Percentiles rank a stretch among this genome's conserved stretches.
These are phyloP conservation scores for Aurantiochytrium sp. DNA, from an alignment of 108 stramenopile genomes.

Conservation along the genomic window DNA sequence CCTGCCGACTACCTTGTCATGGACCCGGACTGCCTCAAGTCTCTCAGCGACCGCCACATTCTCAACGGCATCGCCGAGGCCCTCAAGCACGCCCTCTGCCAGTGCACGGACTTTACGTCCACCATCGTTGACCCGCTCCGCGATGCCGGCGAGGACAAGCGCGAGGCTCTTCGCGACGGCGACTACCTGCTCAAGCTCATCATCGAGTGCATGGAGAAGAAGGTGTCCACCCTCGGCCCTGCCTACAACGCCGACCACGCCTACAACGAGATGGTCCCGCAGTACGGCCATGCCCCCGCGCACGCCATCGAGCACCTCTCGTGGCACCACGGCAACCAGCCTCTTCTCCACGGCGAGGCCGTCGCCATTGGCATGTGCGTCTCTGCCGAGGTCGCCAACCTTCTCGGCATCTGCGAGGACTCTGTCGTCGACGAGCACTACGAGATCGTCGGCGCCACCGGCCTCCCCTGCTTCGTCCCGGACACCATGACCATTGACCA, in stretches of 20 bases:
- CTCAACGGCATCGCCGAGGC: slow-evolving; percentile 42
- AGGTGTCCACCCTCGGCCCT: slow-evolving; percentile 31
- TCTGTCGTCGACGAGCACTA: slow-evolving; percentile 28
- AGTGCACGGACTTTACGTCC: slow-evolving; percentile 19
- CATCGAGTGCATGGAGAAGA: slow-evolving; percentile 31
- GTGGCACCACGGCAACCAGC: slow-evolving; percentile 4
- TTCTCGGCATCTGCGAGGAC: slow-evolving; percentile 27
- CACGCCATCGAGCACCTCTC: slow-evolving; percentile 42
- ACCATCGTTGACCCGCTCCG: slow-evolving; percentile 25
- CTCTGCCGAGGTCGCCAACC: slow-evolving; percentile 26
- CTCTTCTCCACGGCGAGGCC: slow-evolving; percentile 37
- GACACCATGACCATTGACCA: not conserved
- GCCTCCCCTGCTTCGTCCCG: slow-evolving; percentile 27
- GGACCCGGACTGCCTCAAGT: slow-evolving; percentile 31
- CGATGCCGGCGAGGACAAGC: not conserved
- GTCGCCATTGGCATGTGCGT: slow-evolving; percentile 43
- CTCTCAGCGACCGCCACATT: slow-evolving; percentile 28
- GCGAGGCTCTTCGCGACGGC: not conserved
- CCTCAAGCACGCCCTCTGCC: slow-evolving; percentile 36
- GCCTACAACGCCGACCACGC: slow-evolving; percentile 28
- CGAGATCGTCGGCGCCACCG: slow-evolving; percentile 14
- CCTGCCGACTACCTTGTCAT: slow-evolving; percentile 34
- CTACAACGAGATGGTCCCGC: slow-evolving; percentile 38
- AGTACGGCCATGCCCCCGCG: slow-evolving; percentile 38
- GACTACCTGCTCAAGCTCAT: slow-evolving; percentile 30